Evolutionary conservation across 2,329 filamentous ascomycete species (phyloP).

Genomic region (Chalaropsis ovoidea): DNA sequence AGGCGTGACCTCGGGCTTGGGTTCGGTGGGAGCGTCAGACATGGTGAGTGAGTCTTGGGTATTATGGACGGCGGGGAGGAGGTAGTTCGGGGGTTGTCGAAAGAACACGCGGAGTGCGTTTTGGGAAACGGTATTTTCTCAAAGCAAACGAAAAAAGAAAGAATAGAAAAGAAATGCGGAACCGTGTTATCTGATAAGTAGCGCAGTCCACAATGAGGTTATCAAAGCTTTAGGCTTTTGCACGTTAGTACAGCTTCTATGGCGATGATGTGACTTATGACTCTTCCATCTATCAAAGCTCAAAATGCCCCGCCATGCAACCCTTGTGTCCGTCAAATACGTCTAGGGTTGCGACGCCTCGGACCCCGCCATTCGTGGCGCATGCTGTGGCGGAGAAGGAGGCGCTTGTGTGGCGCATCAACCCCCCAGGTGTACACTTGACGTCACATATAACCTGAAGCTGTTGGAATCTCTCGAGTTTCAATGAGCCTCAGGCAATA

Average conservation of each 20-base stretch:
- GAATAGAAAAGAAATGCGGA: not conserved
- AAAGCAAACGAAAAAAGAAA: not conserved
- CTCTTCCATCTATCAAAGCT: constrained; percentile 10
- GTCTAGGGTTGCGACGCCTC: not conserved
- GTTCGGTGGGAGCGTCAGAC: constrained; percentile 32
- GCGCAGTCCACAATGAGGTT: constrained; percentile 6
- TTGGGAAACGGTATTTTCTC: not conserved
- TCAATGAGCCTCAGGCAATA: no score
- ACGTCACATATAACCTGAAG: not conserved
- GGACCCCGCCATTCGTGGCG: constrained; percentile 16
- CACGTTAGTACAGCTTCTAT: constrained; percentile 2
- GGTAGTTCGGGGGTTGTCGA: not conserved
- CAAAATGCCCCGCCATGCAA: constrained; percentile 17
- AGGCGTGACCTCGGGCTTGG: constrained; percentile 24
- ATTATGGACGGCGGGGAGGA: not conserved
- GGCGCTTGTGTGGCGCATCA: not conserved
- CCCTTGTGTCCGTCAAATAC: constrained; percentile 3
- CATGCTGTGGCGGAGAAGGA: not conserved
- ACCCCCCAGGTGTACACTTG: not conserved
- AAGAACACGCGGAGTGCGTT: not conserved
- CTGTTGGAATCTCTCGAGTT: not conserved
- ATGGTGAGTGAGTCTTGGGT: constrained; percentile 26
- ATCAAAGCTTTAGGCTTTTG: not conserved
- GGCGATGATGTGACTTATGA: constrained; percentile 14
- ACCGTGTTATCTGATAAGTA: constrained; percentile 3